phyloP scores from a whole-genome alignment of 441 rosid species.

The Isatis lusitanica region DNA sequence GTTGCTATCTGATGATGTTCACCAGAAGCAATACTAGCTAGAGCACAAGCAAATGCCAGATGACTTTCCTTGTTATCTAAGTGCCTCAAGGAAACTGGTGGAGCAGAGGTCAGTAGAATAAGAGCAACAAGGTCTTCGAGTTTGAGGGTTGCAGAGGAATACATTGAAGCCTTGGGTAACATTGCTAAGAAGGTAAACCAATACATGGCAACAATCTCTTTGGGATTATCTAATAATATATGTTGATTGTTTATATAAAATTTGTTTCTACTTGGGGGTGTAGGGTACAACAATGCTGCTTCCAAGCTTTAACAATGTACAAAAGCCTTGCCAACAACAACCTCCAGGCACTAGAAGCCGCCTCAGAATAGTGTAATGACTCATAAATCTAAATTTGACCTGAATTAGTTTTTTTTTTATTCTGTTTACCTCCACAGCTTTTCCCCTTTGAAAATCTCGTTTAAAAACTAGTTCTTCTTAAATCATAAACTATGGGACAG shows the following conservation, averaged over 20 bases:
- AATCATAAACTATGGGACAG: no score
- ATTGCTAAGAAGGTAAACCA: conserved; percentile 84
- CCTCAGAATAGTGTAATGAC: no score
- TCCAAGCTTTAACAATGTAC: conserved; percentile 83
- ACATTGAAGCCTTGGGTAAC: conserved; percentile 77
- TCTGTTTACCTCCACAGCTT: no score
- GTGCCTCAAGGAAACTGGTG: conserved; percentile 71
- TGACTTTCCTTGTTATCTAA: conserved; percentile 73
- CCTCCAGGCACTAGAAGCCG: no score
- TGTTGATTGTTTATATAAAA: no score
- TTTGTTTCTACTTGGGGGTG: background rate
- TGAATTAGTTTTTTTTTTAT: no score
- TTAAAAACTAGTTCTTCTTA: no score
- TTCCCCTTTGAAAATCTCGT: no score
- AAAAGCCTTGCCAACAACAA: conserved; percentile 48
- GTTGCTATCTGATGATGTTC: conserved; percentile 1
- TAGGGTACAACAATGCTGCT: conserved; percentile 91
- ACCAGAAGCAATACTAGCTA: conserved; percentile 87
- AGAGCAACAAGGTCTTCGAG: conserved; percentile 4
- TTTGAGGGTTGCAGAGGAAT: conserved; percentile 58
- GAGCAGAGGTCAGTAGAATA: conserved; percentile 63
- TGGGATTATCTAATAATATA: background rate
- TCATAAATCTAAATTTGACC: no score
- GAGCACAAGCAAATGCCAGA: conserved; percentile 77
- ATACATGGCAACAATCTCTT: background rate